Conservation (phyloP, 306 rosid genomes). For the Casuarina cunninghamiana region DNA sequence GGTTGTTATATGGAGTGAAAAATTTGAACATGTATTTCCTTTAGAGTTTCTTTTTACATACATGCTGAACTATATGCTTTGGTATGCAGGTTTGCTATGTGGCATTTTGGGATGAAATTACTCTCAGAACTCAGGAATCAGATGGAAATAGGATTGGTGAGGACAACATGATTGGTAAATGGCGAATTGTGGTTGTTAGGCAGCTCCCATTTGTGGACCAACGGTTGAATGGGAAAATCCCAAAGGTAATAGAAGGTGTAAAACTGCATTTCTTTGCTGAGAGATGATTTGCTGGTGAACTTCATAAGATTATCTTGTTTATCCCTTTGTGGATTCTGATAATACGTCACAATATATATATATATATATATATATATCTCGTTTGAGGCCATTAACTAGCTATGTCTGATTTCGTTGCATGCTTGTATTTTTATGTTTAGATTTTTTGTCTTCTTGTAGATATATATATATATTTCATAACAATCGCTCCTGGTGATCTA, state of each 20-base stretch:
- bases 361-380: too few species aligned
- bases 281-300: too few species aligned
- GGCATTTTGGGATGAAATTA: slow-evolving; percentile 78
- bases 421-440: too few species aligned
- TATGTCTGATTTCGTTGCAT: too few species aligned
- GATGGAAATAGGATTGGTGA: slow-evolving; percentile 61
- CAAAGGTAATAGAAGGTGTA: slow-evolving; percentile 37
- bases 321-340: background rate
- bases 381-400: too few species aligned
- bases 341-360: too few species aligned
- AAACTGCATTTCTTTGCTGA: too few species aligned
- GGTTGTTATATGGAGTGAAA: background rate
- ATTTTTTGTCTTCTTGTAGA: background rate
- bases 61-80: background rate
- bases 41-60: background rate
- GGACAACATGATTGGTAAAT: slow-evolving; percentile 67
- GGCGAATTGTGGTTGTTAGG: slow-evolving; percentile 78
- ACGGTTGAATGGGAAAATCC: slow-evolving; percentile 91
- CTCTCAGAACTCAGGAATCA: slow-evolving; percentile 44
- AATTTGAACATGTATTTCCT: background rate
- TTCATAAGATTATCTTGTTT: background rate
- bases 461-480: background rate
- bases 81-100: slow-evolving; percentile 72
- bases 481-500: background rate
- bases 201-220: slow-evolving; percentile 90